Evolutionary conservation across 2,329 filamentous ascomycete genomes (phyloP), one percentile per base, ranked within the genome.

Genomic region (Apiospora saccharicola): DNA sequence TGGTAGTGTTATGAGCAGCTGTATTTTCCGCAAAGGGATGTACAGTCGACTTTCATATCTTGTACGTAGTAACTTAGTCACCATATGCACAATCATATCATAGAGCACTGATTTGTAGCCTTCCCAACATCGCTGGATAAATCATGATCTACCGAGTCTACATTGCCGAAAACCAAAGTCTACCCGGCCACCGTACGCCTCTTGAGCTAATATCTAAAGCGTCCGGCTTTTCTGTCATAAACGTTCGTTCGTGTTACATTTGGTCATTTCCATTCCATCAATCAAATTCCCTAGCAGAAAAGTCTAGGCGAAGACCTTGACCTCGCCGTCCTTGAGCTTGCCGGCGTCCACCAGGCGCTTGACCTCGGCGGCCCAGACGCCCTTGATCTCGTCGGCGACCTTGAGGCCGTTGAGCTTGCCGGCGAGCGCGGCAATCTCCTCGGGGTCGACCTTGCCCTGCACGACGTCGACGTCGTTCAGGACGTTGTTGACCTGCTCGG

Each of bases 361-460:
- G 71, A 92, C 91, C 87, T 98, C 94, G 64, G 87, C 92, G 75
- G 85, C 86, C 90, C 95, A 98, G 71, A 95, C 91, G 71, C 85
- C 85, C 90, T 97, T 98, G 83, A 99, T 96, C 82, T 95, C 94
- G 75, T 89, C 90, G 26, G 91, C 91, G 74, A 96, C 91, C 83
- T 94, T 97, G 78, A 94, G 88, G 64, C 91, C 90, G 79, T 90
- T 92, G 73, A 99, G 90, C 86, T 96, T 96, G 78, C 86, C 88
- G 47, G 95, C 94, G 72, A 99, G 86, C 30, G 88, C 89, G 53
- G 95, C 95, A 79, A 98, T 90, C 88, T 98, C 95, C 77, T 98
- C 96, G 71, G 93, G 86, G 76, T 98, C 95, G 76, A 98, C 91
- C 90, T 96, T 97, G 84, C 88, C 87, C 85, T 98, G 94, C 74